Base-by-base conservation (phyloP, 371 early-diverging fungal genomes). In the Smittium culicis region DNA sequence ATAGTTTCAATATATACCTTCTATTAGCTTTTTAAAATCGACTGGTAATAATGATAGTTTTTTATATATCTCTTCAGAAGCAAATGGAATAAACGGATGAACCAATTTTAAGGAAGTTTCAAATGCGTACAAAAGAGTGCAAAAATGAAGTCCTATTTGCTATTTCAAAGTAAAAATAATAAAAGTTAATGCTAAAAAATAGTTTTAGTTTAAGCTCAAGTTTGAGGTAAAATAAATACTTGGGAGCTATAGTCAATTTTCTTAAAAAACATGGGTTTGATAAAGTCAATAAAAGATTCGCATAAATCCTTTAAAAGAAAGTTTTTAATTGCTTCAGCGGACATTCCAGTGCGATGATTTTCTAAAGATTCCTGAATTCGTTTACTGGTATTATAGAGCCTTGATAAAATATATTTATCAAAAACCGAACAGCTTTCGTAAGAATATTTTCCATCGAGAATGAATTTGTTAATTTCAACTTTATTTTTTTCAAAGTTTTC, bases 71-170 rank as follows among this genome's bases (percentile, higher is more conserved):
- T 94, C 99, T 83, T 99, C 99, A 16, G 98, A 94, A 1, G 99
- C 81, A 79, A 95, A 99, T 16, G 99, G 99, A 95, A 99, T 96
- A 73, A 97, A 91, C 16, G 99, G 98, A 79, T 97, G 97, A 34
- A 98, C 78, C 64, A 62, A 25, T 3, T 31, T 14, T 24, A 62
- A 35, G 25, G 2, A 96, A 75, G 62, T 88, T 83, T 66, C 99
- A 70, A 67, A 34, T 14, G 34, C 60, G 30, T 28, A n/a, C 16
- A 68, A 32, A 67, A 31, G 66, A 8, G 29, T 65, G 32, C 28
- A 59, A 32, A 27, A 59, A 34, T 33, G 64, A 5, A 54, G 64
- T 24, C 14, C 31, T 1, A 77, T 70, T 17, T 69, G 69, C 76
- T 77, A 77, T 57, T 57, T 1, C 27, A 58, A 33, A 59, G 54